A percentile compares a stretch with the other conserved stretches of the same genome.
Evolutionary conservation across 192 early-diverging fungal species (phyloP).

Genomic region (Coemansia sp.): DNA sequence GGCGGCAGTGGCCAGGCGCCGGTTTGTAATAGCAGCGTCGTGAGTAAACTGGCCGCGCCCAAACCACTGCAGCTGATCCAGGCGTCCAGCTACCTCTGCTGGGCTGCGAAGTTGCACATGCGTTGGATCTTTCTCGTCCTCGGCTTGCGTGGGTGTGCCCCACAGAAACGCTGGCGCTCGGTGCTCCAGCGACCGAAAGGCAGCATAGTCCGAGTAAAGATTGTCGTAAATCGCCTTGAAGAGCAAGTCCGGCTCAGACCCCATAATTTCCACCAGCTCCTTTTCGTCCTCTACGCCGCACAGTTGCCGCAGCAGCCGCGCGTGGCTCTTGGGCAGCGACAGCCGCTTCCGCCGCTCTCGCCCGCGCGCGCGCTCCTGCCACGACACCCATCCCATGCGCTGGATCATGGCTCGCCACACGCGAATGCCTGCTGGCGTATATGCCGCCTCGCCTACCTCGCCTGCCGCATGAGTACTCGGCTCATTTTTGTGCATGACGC

Average conservation of each 20-base stretch:
- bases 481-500: constrained; percentile 27
- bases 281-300: constrained; percentile 32
- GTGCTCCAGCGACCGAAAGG: constrained; percentile 27
- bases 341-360: constrained; percentile 31
- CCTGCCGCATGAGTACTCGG: constrained; percentile 13
- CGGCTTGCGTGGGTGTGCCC: neutral
- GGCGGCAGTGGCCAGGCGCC: constrained; percentile 25
- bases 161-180: constrained; percentile 5
- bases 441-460: constrained; percentile 23
- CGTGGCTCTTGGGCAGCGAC: constrained; percentile 29
- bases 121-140: neutral
- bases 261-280: constrained; percentile 31
- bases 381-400: constrained; percentile 44
- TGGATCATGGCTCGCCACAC: constrained; percentile 41
- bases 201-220: constrained; percentile 22
- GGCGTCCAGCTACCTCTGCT: constrained; percentile 29
- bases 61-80: constrained; percentile 57
- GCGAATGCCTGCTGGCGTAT: constrained; percentile 28
- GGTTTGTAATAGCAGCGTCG: constrained; percentile 21
- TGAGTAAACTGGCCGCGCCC: constrained; percentile 24
- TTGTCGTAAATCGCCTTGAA: constrained; percentile 50
- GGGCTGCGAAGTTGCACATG: constrained; percentile 6
- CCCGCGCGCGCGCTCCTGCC: constrained; percentile 33
- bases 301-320: constrained; percentile 20
- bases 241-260: constrained; percentile 36